Evolutionary conservation across 1,284 basidiomycete genomes (phyloP), one percentile per base, ranked within the genome.

Genomic region (Leccinum subrobustum): DNA sequence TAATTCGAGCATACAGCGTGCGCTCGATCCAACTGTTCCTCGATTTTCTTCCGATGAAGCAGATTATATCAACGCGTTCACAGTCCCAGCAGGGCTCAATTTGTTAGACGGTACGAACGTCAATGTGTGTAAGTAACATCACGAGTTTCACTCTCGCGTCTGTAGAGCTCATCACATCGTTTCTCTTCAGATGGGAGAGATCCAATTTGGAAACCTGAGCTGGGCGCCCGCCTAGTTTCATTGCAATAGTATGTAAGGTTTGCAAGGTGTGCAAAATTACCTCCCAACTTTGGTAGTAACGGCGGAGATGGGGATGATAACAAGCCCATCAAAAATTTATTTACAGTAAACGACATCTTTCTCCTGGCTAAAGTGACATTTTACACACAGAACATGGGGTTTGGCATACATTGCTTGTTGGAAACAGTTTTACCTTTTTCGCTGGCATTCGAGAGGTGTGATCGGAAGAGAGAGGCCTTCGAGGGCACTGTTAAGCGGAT

Each of bases 1-100:
- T 35, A 35, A 20, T 18, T 44, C 18, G 3, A 44, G 18, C 39
- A 18, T 20, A 42, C n/a, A 42, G n/a, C 39, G 8, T 42, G 39
- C 39, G 4, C 39, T 18, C 39, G n/a, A 42, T 42, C 39, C 39
- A 42, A 11, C 9, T 11, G 4, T 42, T 18, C 14, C 39, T 18
- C 39, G n/a, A 18, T 29, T 29, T 29, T n/a, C n/a, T 18, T 18
- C 9, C 5, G 39, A 42, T 18, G 39, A 42, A 42, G 4, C 9
- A 42, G 39, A 18, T n/a, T 42, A n/a, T n/a, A 73, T 72, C 58
- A 66, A 73, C 53, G 62, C 65, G n/a, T 74, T 73, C 64, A 78
- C 77, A 1, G 79, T 81, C 11, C 77, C 80, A 18, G 76, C 75
- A 31, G 80, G 78, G 14, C 69, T 81, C 29, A 64, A 65, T 39